Conservation (phyloP, 768 basidiomycete genomes). For the Boletus rubroflammeus region DNA sequence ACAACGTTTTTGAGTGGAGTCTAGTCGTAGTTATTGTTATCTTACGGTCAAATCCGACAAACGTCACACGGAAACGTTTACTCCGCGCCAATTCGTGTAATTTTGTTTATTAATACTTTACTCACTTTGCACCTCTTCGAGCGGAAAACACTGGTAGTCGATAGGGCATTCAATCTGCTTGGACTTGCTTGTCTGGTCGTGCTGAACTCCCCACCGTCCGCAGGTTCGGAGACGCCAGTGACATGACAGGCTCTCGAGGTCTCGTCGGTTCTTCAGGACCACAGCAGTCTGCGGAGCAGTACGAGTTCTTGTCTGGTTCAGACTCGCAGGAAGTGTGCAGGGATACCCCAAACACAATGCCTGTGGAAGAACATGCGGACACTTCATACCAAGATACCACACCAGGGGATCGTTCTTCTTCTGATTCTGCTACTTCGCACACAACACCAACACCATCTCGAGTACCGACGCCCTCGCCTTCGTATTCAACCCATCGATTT, state of each 20-base stretch:
- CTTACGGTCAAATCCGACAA: not conserved
- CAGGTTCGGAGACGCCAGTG: constrained; percentile 3
- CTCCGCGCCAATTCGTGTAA: not conserved
- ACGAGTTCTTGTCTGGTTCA: constrained; percentile 44
- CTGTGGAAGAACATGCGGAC: constrained; percentile 9
- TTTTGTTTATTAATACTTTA: not conserved
- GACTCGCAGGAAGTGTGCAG: constrained; percentile 40
- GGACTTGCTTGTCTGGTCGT: not conserved
- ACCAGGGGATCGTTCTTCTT: constrained; percentile 21
- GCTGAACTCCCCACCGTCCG: constrained; percentile 4
- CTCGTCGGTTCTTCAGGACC: constrained; percentile 12
- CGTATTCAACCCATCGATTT: constrained; percentile 45
- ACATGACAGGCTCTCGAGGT: constrained; percentile 19
- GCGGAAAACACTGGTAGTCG: not conserved
- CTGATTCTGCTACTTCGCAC: constrained; percentile 27
- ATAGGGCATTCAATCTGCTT: not conserved
- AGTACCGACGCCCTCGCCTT: constrained; percentile 56
- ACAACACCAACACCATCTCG: constrained; percentile 63
- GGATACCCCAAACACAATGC: constrained; percentile 7
- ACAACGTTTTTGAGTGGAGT: constrained; percentile 47
- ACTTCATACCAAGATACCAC: constrained; percentile 27
- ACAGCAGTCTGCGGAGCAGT: constrained; percentile 32
- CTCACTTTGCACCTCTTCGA: not conserved
- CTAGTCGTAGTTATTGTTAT: not conserved
- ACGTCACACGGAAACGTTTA: not conserved